Evolutionary conservation across 1,284 basidiomycete species (phyloP), one percentile per base, ranked within the genome.

Genomic region (Xerocomus minutiporus): DNA sequence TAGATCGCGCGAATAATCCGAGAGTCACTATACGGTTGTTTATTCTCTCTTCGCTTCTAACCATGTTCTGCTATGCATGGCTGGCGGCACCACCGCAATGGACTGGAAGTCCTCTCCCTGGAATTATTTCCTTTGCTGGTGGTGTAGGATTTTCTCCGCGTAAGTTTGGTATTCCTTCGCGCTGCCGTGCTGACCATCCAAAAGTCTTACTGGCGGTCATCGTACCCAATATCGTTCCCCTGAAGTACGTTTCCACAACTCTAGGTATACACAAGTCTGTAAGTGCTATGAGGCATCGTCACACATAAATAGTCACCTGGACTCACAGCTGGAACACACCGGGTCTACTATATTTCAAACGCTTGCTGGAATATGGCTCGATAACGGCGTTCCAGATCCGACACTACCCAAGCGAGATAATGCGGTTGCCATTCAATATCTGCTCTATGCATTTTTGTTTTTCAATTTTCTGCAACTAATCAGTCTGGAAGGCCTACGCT

Each of bases 251-350:
- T 36, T 86, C 87, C 3, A 89, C 88, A 1, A 88, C 87, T 2
- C 74, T 91, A 0, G 88, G 88, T 2, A 82, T 84, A 9, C 88
- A 91, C 63, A 91, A 91, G 68, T 82, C 83, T 61, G 86, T 88
- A 69, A 57, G 83, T 73, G 8, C 40, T 43, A 48, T 15, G 29
- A 43, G 17, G 8, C 28, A 35, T 38, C 8, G 32, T 36, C 17
- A 26, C 29, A 43, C 34, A 11, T 41, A 32, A 34, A 28, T 20
- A 31, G 54, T 53, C 12, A 40, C 28, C 34, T 54, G 23, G 50
- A 35, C 53, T 4, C 50, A 38, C 50, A 88, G 86, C 72, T 91
- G 54, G 88, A 91, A 62, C 81, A 87, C 66, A 81, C 82, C 1
- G 86, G 86, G 0, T 80, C 83, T 4, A 84, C 83, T 0, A 78